phyloP scores from a whole-genome alignment of 306 rosid species.

The Cucumis sativus region Cucumber_9930_V3 NC_026655.2:16517501-16518000 shows the following conservation, averaged over 20 bases:
- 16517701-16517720: slow-evolving; percentile 52
- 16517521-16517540: slow-evolving; percentile 8
- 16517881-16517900: not conserved
- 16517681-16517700: slow-evolving; percentile 53
- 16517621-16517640: slow-evolving; percentile 89
- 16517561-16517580: slow-evolving; percentile 46
- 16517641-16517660: slow-evolving; percentile 82
- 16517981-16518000: slow-evolving; percentile 79
- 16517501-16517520: slow-evolving; percentile 23
- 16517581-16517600: slow-evolving; percentile 41
- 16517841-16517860: not conserved
- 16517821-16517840: not conserved
- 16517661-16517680: slow-evolving; percentile 65
- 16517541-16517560: slow-evolving; percentile 60
- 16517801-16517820: not conserved
- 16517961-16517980: slow-evolving; percentile 68
- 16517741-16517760: not conserved
- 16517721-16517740: slow-evolving; percentile 49
- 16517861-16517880: not conserved
- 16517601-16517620: slow-evolving; percentile 55
- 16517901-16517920: slow-evolving; percentile 42
- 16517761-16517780: not conserved
- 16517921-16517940: slow-evolving; percentile 91
- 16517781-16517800: not conserved
- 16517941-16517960: slow-evolving; percentile 67